A percentile compares a stretch with the other conserved stretches of the same genome.
Conservation (phyloP, 257 asterid genomes). For the Plantago ovata region DNA sequence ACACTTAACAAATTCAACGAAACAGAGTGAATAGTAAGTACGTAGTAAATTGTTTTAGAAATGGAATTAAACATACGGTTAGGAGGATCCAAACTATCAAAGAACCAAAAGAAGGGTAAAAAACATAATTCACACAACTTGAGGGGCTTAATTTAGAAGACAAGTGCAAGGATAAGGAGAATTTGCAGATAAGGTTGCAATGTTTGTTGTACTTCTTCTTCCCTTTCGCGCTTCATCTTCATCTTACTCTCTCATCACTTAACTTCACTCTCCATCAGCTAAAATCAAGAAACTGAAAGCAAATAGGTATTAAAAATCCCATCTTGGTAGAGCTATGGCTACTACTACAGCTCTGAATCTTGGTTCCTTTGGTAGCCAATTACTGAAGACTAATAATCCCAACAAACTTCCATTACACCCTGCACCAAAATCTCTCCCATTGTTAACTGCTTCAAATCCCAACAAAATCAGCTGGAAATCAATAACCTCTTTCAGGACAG, state of each 20-base stretch:
- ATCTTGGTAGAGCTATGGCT: slow-evolving; percentile 44
- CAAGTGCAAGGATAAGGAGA: slow-evolving; percentile 39
- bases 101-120: slow-evolving; percentile 8
- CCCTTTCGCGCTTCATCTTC: slow-evolving; percentile 20
- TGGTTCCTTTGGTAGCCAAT: slow-evolving; percentile 42
- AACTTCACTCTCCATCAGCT: background rate
- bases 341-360: slow-evolving; percentile 62
- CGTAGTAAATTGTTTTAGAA: no score
- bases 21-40: no score
- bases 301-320: background rate
- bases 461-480: slow-evolving; percentile 27
- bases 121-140: slow-evolving; percentile 17
- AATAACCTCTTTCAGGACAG: slow-evolving; percentile 35
- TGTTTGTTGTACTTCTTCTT: slow-evolving; percentile 24
- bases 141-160: slow-evolving; percentile 19
- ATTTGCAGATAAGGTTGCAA: slow-evolving; percentile 50
- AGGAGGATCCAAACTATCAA: no score
- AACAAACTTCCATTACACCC: slow-evolving; percentile 40
- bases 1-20: no score
- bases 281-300: background rate
- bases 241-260: slow-evolving; percentile 10
- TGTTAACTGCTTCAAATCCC: slow-evolving; percentile 37
- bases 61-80: no score
- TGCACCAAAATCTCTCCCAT: slow-evolving; percentile 26
- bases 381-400: slow-evolving; percentile 31